These are phyloP conservation scores for Chenopodium berlandieri DNA, from an alignment of 148 eudicot species.

Conservation along the genomic window DNA sequence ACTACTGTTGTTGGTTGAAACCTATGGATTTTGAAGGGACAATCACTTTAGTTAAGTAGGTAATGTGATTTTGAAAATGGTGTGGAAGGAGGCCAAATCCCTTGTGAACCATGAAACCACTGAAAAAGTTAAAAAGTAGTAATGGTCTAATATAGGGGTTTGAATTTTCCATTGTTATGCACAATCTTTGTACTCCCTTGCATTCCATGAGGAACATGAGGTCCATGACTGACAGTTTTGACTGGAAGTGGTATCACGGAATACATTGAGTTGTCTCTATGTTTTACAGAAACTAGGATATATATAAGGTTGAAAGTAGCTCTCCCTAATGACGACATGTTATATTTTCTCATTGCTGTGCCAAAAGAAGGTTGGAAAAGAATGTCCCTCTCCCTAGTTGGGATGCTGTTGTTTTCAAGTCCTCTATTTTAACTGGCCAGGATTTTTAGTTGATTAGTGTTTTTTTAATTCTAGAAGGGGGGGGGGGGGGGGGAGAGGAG, in stretches of 20 bases:
- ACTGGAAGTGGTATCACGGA: neutral
- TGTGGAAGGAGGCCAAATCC: neutral
- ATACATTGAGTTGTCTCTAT: neutral
- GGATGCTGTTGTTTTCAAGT: neutral
- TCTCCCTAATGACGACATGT: neutral
- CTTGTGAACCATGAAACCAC: neutral
- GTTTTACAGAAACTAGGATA: neutral
- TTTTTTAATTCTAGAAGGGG: too few species aligned
- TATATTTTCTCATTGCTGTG: neutral
- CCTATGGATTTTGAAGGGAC: neutral
- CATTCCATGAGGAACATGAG: neutral
- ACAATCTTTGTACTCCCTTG: neutral
- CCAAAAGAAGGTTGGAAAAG: neutral
- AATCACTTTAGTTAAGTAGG: neutral
- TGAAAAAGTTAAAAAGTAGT: neutral
- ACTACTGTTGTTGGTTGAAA: neutral
- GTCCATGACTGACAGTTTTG: neutral
- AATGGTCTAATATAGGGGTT: neutral
- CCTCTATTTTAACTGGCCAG: neutral
- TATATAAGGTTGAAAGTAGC: neutral
- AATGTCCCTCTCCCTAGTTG: neutral
- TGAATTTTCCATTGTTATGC: neutral
- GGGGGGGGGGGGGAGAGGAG: too few species aligned
- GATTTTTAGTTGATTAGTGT: too few species aligned
- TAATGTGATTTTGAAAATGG: neutral